Percentiles rank a stretch among this genome's conserved stretches.
Evolutionary conservation across 2,329 filamentous ascomycete genomes (phyloP).

Genomic region (Colletotrichum cuscutae): DNA sequence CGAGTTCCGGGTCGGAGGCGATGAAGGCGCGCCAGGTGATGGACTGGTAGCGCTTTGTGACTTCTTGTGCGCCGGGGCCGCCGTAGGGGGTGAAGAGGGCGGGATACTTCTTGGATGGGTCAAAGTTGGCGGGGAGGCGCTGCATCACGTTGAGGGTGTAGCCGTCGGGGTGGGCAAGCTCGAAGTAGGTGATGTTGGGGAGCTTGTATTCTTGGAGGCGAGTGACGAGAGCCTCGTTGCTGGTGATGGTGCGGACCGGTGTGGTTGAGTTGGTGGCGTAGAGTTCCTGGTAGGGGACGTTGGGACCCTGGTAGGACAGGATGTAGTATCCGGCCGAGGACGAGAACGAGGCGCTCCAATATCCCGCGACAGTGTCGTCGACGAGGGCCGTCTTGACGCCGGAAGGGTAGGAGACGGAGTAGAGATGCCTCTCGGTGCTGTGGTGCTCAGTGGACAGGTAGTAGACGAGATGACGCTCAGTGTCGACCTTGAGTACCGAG

Average conservation of each 20-base stretch:
- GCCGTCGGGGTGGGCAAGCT: constrained; percentile 70
- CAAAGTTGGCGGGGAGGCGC: constrained; percentile 72
- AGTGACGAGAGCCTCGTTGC: constrained; percentile 66
- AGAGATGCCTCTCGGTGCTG: constrained; percentile 74
- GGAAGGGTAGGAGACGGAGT: constrained; percentile 70
- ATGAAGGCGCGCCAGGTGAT: constrained; percentile 72
- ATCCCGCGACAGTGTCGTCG: constrained; percentile 66
- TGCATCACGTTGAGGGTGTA: constrained; percentile 73
- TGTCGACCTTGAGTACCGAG: constrained; percentile 68
- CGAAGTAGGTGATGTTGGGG: constrained; percentile 72
- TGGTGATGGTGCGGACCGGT: constrained; percentile 67
- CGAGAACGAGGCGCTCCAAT: constrained; percentile 74
- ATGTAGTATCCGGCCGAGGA: constrained; percentile 72
- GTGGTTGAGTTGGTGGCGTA: constrained; percentile 65
- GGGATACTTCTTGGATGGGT: constrained; percentile 71
- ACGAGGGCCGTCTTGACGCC: constrained; percentile 68
- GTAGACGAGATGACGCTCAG: constrained; percentile 65
- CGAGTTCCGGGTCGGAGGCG: constrained; percentile 72
- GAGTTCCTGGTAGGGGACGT: constrained; percentile 76
- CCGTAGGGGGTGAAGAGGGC: constrained; percentile 76
- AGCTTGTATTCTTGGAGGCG: constrained; percentile 69
- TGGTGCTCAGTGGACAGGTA: constrained; percentile 73
- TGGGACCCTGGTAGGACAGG: constrained; percentile 71
- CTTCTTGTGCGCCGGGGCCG: constrained; percentile 72
- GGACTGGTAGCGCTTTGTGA: constrained; percentile 64